Percentiles rank a stretch among this genome's conserved stretches.
phyloP scores from a whole-genome alignment of 108 stramenopile genomes.

The Heterococcus sp. region DNA sequence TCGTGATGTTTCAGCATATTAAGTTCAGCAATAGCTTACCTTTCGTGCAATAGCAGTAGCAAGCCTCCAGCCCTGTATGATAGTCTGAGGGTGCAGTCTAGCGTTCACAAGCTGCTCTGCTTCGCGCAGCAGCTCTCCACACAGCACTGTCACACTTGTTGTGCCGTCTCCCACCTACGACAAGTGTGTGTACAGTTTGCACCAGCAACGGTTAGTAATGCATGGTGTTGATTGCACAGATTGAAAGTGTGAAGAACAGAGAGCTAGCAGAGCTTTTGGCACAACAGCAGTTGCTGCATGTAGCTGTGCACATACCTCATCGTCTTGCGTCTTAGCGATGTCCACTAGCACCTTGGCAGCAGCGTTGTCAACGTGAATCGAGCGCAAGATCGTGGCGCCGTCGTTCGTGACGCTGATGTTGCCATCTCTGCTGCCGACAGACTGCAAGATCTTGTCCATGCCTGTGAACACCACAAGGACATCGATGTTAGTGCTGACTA shows the following conservation, averaged over 20 bases:
- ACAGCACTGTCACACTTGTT: conserved; percentile 73
- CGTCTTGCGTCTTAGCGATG: conserved; percentile 92
- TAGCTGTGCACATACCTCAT: conserved; percentile 64
- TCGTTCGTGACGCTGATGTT: conserved; percentile 43
- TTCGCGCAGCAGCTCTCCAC: conserved; percentile 93
- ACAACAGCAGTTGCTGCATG: neutral
- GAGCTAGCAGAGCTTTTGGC: neutral
- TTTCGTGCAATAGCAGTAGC: conserved; percentile 77
- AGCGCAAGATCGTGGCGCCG: conserved; percentile 87
- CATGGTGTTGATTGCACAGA: neutral
- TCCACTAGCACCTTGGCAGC: conserved; percentile 98
- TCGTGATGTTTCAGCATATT: no score
- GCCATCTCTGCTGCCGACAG: conserved; percentile 37
- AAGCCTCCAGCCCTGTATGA: conserved; percentile 92
- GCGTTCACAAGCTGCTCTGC: conserved; percentile 90
- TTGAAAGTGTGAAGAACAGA: conserved; percentile 4
- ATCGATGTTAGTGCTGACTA: no score
- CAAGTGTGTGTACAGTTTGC: neutral
- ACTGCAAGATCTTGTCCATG: conserved; percentile 41
- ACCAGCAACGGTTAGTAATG: no score
- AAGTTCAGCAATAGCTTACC: no score
- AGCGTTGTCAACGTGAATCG: conserved; percentile 90
- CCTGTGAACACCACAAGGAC: conserved; percentile 7
- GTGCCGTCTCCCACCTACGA: conserved; percentile 97
- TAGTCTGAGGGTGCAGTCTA: conserved; percentile 95